phyloP scores from a whole-genome alignment of 345 rosid species.

The Noccaea caerulescens region DNA sequence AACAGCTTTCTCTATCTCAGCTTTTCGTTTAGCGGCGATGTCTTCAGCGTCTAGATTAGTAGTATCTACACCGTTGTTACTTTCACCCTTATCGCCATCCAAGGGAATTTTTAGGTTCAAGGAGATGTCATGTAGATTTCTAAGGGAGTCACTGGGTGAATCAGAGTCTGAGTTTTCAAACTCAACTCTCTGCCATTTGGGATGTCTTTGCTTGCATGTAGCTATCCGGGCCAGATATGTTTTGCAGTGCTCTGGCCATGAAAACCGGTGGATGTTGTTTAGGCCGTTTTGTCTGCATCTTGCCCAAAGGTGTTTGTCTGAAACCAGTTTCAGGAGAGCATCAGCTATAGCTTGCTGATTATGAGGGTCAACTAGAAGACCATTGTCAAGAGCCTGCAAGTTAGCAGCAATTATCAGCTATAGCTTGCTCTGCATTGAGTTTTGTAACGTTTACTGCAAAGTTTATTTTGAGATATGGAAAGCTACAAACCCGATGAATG shows the following conservation, averaged over 20 bases:
- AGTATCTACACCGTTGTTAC: slow-evolving; percentile 38
- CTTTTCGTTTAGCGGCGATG: slow-evolving; percentile 46
- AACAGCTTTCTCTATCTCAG: slow-evolving; percentile 53
- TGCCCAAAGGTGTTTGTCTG: slow-evolving; percentile 76
- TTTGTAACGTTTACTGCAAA: not conserved
- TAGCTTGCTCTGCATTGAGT: not conserved
- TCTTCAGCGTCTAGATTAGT: slow-evolving; percentile 54
- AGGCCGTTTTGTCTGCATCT: slow-evolving; percentile 76
- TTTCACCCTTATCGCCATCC: slow-evolving; percentile 68
- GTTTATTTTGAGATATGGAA: not conserved
- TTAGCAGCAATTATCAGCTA: slow-evolving; percentile 12
- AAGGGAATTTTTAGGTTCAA: slow-evolving; percentile 64
- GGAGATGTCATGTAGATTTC: slow-evolving; percentile 70
- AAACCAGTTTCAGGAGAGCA: slow-evolving; percentile 75
- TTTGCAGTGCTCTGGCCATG: slow-evolving; percentile 85
- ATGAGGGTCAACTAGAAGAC: slow-evolving; percentile 80
- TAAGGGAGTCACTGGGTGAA: slow-evolving; percentile 70
- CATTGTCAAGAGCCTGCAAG: slow-evolving; percentile 75
- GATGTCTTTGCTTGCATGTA: slow-evolving; percentile 71
- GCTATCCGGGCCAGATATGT: slow-evolving; percentile 64
- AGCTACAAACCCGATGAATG: slow-evolving; percentile 60
- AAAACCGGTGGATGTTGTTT: slow-evolving; percentile 65
- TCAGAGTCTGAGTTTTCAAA: slow-evolving; percentile 52
- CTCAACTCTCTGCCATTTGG: slow-evolving; percentile 68
- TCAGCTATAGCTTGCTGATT: slow-evolving; percentile 68